Evolutionary conservation across 2,329 filamentous ascomycete genomes (phyloP).

Genomic region (Teratosphaeria pseudoeucalypti): DNA sequence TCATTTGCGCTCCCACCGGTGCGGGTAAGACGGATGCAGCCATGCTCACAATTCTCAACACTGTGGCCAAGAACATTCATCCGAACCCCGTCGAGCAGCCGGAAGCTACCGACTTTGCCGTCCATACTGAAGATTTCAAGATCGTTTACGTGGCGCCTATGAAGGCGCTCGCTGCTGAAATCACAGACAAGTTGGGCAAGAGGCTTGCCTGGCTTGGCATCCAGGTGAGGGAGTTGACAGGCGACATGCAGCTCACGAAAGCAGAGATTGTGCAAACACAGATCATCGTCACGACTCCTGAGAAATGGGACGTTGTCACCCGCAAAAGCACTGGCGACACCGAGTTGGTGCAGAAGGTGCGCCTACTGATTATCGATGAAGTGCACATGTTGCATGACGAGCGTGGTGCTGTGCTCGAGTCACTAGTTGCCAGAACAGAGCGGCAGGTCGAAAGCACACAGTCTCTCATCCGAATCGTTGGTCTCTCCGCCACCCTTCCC

Average conservation of each 20-base stretch:
- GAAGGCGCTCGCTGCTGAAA: slow-evolving; percentile 94
- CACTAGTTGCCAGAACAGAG: slow-evolving; percentile 86
- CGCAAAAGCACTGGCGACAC: slow-evolving; percentile 95
- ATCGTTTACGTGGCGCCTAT: slow-evolving; percentile 98
- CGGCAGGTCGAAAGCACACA: slow-evolving; percentile 97
- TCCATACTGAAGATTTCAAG: slow-evolving; percentile 85
- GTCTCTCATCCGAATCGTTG: slow-evolving; percentile 90
- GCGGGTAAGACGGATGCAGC: slow-evolving; percentile 95
- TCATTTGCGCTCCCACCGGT: slow-evolving; percentile 94
- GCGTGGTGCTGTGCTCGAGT: slow-evolving; percentile 89
- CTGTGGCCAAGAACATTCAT: slow-evolving; percentile 71
- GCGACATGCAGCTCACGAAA: slow-evolving; percentile 98
- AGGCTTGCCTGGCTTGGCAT: slow-evolving; percentile 89
- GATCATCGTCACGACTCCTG: slow-evolving; percentile 95
- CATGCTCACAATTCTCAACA: slow-evolving; percentile 90
- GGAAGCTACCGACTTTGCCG: slow-evolving; percentile 64
- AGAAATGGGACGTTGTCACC: slow-evolving; percentile 99
- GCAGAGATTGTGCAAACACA: slow-evolving; percentile 91
- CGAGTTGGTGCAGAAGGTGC: slow-evolving; percentile 92
- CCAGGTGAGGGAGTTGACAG: slow-evolving; percentile 84
- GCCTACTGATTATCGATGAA: slow-evolving; percentile 93
- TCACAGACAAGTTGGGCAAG: slow-evolving; percentile 88
- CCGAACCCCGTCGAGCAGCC: slow-evolving; percentile 71
- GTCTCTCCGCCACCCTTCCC: slow-evolving; percentile 86
- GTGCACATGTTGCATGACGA: slow-evolving; percentile 99